Evolutionary conservation across 208 protist genomes (phyloP).

Genomic region (Wallacemonas collosoma): DNA sequence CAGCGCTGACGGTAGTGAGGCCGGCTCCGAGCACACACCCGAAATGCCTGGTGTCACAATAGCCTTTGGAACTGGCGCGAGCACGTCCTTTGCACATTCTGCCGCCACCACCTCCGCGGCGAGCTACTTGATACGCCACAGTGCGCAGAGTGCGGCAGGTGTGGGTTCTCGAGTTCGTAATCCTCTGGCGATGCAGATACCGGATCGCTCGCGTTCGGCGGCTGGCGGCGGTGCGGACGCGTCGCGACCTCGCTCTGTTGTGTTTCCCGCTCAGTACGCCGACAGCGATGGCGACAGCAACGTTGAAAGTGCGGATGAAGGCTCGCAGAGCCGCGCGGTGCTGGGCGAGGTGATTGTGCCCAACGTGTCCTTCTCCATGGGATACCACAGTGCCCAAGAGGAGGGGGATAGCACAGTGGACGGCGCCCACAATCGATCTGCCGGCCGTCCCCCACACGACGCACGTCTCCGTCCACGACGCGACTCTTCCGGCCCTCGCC

Average conservation of each 20-base stretch:
- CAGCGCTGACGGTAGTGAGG: background rate
- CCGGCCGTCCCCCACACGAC: background rate
- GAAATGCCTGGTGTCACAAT: background rate
- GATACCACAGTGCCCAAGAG: background rate
- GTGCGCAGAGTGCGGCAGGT: too few relatives aligned
- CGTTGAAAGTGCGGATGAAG: background rate
- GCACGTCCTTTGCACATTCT: background rate
- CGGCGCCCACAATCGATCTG: too few relatives aligned
- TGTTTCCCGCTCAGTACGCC: too few relatives aligned
- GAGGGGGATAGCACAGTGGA: too few relatives aligned
- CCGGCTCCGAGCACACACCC: background rate
- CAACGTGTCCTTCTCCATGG: background rate
- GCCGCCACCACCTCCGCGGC: background rate
- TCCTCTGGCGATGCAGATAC: background rate
- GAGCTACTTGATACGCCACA: too few relatives aligned
- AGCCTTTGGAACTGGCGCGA: background rate
- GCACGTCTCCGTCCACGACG: background rate
- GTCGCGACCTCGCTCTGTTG: too few relatives aligned
- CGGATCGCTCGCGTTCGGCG: too few relatives aligned
- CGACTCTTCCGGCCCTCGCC: too few relatives aligned
- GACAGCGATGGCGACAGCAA: too few relatives aligned
- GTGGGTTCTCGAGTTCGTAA: background rate
- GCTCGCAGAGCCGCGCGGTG: background rate
- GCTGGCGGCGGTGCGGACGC: too few relatives aligned
- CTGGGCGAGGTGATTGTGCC: background rate